Base-by-base conservation (phyloP, 345 rosid species). In the Jatropha curcas region DNA sequence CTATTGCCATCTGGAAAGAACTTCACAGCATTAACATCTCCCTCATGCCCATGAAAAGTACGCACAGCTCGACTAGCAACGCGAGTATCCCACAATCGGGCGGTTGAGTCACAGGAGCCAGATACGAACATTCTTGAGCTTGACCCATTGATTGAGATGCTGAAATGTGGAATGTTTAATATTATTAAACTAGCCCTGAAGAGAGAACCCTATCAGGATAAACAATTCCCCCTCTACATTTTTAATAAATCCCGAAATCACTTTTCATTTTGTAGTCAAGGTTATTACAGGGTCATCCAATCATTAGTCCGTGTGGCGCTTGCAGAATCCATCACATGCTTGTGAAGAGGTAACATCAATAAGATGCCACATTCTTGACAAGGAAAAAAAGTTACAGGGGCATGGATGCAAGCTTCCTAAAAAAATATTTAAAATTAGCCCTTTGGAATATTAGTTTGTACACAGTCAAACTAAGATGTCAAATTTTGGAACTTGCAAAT, bases 1-100 rank as follows among this genome's bases (percentile, higher is more conserved):
- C 93, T 88, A 77, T 90, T 71, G 60, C 98, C 97, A 82, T 96
- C 99, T 37, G 98, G 96, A 80, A 93, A 91, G 89, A 93, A 96
- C 85, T 86, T 96, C 71, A 93, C 97, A 16, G 93, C 62, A 80
- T 88, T 90, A 66, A 92, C 96, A 79, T 94, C 98, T 83, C 90
- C 93, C 76, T 91, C 88, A 7, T 96, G 99, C 71, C 99, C 99
- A 76, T 96, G 90, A 80, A 91, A 96, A 1, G 93, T 90, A 25
- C 83, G 88, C 57, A 84, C 88, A n/a, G 99, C 98, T 81, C 93
- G 82, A 87, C 99, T 93, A 62, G 99, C 97, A 84, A 82, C 96
- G 48, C 99, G 98, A 68, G 96, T 88, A 77, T 93, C 99, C 99
- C 98, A 95, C 71, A 90, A 77, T 50, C 92, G 88, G 71, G 95